Conservation (phyloP, 2,329 filamentous ascomycete species). For the Aspergillus sp. region DNA sequence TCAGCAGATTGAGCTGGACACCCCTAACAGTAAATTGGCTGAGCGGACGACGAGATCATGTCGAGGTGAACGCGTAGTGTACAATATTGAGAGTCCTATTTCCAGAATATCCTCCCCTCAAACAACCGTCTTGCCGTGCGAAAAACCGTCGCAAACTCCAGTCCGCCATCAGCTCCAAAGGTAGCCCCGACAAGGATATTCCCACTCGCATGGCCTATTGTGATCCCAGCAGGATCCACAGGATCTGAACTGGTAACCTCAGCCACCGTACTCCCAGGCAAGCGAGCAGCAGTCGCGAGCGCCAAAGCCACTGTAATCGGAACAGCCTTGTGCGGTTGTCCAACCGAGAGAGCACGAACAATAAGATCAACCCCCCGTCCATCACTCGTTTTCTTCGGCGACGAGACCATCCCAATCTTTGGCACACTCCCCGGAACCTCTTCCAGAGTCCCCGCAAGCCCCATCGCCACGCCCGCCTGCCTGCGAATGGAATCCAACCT, state of each 20-base stretch:
- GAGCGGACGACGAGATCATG: too few relatives aligned
- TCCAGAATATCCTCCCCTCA: constrained; percentile 53
- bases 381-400: constrained; percentile 7
- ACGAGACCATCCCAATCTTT: constrained; percentile 64
- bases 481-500: constrained; percentile 62
- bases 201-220: constrained; percentile 54
- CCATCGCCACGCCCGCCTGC: constrained; percentile 65
- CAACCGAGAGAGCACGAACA: constrained; percentile 59
- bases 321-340: constrained; percentile 61
- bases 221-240: constrained; percentile 41
- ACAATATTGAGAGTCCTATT: constrained; percentile 7
- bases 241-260: constrained; percentile 29
- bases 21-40: too few relatives aligned
- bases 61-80: too few relatives aligned
- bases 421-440: constrained; percentile 61
- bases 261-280: constrained; percentile 48
- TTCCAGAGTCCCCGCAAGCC: constrained; percentile 53
- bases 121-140: constrained; percentile 55
- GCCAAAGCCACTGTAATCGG: constrained; percentile 61
- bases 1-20: too few relatives aligned
- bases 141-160: constrained; percentile 50
- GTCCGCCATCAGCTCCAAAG: constrained; percentile 40
- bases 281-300: constrained; percentile 53
- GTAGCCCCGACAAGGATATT: constrained; percentile 49
- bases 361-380: constrained; percentile 42